These are phyloP conservation scores for Penicillium janthinellum DNA, from an alignment of 2,329 filamentous ascomycete genomes.

Conservation along the genomic window DNA sequence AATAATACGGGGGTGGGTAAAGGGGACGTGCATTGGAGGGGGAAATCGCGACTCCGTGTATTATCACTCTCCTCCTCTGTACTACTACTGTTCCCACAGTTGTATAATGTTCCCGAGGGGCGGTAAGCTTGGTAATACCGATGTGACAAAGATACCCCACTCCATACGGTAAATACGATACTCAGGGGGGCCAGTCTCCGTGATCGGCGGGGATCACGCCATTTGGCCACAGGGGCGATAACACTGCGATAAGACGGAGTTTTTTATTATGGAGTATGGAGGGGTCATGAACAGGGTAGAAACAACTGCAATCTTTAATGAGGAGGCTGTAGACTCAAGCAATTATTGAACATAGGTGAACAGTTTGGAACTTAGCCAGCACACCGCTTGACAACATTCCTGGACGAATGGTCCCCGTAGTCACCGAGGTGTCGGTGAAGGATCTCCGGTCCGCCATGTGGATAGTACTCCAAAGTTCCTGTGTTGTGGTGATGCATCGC, in stretches of 20 bases:
- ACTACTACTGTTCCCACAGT: too few species aligned
- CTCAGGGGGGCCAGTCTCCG: constrained; percentile 3
- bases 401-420: too few species aligned
- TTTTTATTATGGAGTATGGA: background rate
- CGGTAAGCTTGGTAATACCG: background rate
- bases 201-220: constrained; percentile 23
- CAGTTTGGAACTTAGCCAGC: background rate
- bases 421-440: too few species aligned
- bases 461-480: too few species aligned
- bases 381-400: background rate
- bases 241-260: background rate
- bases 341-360: background rate
- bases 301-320: background rate
- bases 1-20: background rate
- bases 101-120: background rate
- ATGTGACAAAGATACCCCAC: background rate
- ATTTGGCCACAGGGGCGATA: constrained; percentile 10
- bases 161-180: constrained; percentile 1
- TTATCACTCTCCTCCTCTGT: too few species aligned
- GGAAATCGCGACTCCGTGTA: background rate
- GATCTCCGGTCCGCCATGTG: too few species aligned
- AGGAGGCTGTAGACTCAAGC: background rate
- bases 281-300: background rate
- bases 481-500: too few species aligned
- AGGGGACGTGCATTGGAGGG: background rate